These are phyloP conservation scores for Delphinella strobiligena DNA, from an alignment of 2,329 filamentous ascomycete species.

Conservation along the genomic window DNA sequence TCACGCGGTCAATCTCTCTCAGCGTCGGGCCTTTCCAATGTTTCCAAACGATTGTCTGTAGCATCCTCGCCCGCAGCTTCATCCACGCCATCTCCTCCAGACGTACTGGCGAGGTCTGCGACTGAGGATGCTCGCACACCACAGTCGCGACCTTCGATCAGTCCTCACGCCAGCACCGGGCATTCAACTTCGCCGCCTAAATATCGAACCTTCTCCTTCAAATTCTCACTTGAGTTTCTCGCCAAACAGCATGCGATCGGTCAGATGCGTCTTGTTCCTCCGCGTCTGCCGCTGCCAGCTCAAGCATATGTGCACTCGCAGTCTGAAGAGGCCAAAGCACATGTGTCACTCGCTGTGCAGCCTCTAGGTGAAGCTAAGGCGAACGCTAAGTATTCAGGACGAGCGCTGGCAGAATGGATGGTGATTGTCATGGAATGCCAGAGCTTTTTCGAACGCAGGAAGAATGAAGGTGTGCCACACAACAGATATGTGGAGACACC, in stretches of 20 bases:
- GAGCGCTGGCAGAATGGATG: constrained; percentile 68
- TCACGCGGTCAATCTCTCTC: too few species aligned
- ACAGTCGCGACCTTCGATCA: constrained; percentile 3
- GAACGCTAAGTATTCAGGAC: constrained; percentile 50
- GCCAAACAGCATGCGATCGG: constrained; percentile 42
- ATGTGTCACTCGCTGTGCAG: constrained; percentile 13
- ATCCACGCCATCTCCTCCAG: constrained; percentile 1
- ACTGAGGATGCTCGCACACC: constrained; percentile 9
- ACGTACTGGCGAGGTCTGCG: constrained; percentile 8
- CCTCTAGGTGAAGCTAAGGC: constrained; percentile 26
- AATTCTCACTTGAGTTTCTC: constrained; percentile 60
- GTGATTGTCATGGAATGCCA: constrained; percentile 67
- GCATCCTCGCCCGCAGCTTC: constrained; percentile 4
- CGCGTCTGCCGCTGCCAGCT: constrained; percentile 58
- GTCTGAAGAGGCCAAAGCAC: constrained; percentile 10
- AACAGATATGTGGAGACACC: constrained; percentile 61
- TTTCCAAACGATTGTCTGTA: not conserved
- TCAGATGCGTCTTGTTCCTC: constrained; percentile 51
- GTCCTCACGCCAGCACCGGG: constrained; percentile 4
- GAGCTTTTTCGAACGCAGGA: constrained; percentile 65
- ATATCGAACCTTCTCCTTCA: constrained; percentile 54
- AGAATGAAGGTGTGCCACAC: constrained; percentile 57
- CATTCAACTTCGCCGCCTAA: constrained; percentile 15
- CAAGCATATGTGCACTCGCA: constrained; percentile 47
- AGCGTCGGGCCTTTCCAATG: not conserved